Conservation (phyloP, 169 alveolate species). For the Amoebophrya sp. region DNA sequence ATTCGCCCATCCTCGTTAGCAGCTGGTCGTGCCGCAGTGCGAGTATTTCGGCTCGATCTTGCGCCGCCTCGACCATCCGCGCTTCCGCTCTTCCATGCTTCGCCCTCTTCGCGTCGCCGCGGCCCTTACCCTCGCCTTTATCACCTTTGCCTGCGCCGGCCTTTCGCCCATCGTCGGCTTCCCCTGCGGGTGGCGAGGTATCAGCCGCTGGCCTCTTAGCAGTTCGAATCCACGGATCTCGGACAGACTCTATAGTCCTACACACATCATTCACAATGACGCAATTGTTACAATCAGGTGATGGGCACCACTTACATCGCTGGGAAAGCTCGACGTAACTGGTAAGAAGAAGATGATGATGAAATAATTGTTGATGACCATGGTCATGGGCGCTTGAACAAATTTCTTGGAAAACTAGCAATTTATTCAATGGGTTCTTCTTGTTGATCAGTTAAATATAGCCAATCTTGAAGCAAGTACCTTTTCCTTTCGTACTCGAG, state of each 20-base stretch:
- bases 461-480: neutral
- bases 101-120: too few species aligned
- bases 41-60: too few species aligned
- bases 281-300: neutral
- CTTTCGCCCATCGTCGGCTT: neutral
- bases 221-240: neutral
- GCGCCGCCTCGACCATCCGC: neutral
- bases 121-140: too few species aligned
- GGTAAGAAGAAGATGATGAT: too few species aligned
- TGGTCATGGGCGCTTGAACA: too few species aligned
- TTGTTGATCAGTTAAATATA: too few species aligned
- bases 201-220: neutral
- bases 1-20: too few species aligned
- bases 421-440: too few species aligned
- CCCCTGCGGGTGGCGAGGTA: neutral
- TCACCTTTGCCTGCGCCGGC: neutral
- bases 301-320: neutral
- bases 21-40: too few species aligned
- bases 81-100: neutral
- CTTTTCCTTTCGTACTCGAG: neutral
- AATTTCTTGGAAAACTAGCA: too few species aligned
- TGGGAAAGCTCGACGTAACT: neutral
- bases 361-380: too few species aligned
- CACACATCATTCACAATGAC: neutral
- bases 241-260: neutral